Evolutionary conservation across 208 protist genomes (phyloP), one percentile per base, ranked within the genome.

Genomic region (Acanthamoeba castellanii): DNA sequence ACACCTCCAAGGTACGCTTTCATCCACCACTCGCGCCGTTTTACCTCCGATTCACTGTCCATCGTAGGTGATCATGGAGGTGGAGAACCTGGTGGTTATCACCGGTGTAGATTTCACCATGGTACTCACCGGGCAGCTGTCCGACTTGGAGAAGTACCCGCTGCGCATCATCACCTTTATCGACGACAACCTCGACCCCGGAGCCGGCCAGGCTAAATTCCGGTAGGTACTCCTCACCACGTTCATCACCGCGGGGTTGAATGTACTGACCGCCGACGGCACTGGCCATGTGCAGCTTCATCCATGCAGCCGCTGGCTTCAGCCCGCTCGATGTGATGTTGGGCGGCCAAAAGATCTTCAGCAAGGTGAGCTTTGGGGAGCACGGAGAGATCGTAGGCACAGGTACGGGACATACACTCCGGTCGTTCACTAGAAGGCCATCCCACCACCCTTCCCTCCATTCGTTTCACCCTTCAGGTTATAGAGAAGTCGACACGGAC

Each of bases 161-260:
- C n/a, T 85, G 37, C 78, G 78, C 47, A 32, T 85, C 16, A 50
- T 85, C 78, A 85, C 78, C 5, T 85, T 85, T 20, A 14, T 61
- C 7, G 78, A 85, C 47, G 78, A 85, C 78, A 85, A 85, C 47
- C 27, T 22, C 78, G 78, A 85, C 25, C 78, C 78, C 13, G 47
- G 57, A 9, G 78, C 52, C 1, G 78, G 78, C 42, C 22, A 85
- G n/a, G 78, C 78, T 5, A 85, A 85, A 30, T 25, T 78, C 4
- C 18, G 70, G 70, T 78, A 42, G n/a, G n/a, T n/a, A 37, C 25
- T 4, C n/a, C 68, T 3, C 7, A 64, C 20, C 11, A 3, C 59
- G 37, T 6, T 14, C 7, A 42, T 74, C 32, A 30, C 68, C 16
- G 27, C 25, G 16, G 61, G 4, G 27, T 3, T 30, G 7, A 18